A percentile compares a stretch with the other conserved stretches of the same genome.
These are phyloP conservation scores for Flaveria brownii DNA, from an alignment of 129 eudicot genomes.

Conservation along the genomic window DNA sequence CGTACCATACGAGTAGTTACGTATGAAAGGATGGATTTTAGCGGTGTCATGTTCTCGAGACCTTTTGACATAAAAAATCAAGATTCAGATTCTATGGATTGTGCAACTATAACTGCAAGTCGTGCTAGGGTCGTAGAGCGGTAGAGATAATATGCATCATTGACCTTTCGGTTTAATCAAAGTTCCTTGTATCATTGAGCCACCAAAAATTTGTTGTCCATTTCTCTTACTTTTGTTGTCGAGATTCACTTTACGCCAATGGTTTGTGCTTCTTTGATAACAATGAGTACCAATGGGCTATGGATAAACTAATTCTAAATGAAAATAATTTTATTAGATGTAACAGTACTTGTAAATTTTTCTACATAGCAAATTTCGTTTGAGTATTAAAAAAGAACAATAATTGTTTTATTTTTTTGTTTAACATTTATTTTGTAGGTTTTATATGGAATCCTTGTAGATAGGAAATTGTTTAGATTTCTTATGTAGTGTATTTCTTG, in stretches of 20 bases:
- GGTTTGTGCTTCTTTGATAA: not conserved
- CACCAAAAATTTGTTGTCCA: not conserved
- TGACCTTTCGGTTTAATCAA: not conserved
- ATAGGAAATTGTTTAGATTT: too few relatives aligned
- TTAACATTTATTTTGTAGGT: too few relatives aligned
- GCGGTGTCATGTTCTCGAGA: not conserved
- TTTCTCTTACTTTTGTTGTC: not conserved
- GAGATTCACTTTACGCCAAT: constrained; percentile 6
- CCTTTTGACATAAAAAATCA: not conserved
- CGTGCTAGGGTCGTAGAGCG: not conserved
- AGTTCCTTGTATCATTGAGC: too few relatives aligned
- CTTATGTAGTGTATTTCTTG: too few relatives aligned
- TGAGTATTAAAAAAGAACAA: too few relatives aligned
- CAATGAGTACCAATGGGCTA: not conserved
- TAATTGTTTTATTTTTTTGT: too few relatives aligned
- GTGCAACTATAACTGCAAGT: not conserved
- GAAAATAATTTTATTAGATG: too few relatives aligned
- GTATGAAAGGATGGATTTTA: not conserved
- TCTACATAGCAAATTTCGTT: too few relatives aligned
- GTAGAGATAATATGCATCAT: not conserved
- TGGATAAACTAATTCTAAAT: too few relatives aligned
- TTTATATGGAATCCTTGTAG: too few relatives aligned
- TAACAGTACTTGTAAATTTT: too few relatives aligned
- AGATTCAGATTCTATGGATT: not conserved
- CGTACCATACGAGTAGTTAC: not conserved